phyloP scores from a whole-genome alignment of 2,329 filamentous ascomycete species.

The Pseudocercospora fijiensis region DNA sequence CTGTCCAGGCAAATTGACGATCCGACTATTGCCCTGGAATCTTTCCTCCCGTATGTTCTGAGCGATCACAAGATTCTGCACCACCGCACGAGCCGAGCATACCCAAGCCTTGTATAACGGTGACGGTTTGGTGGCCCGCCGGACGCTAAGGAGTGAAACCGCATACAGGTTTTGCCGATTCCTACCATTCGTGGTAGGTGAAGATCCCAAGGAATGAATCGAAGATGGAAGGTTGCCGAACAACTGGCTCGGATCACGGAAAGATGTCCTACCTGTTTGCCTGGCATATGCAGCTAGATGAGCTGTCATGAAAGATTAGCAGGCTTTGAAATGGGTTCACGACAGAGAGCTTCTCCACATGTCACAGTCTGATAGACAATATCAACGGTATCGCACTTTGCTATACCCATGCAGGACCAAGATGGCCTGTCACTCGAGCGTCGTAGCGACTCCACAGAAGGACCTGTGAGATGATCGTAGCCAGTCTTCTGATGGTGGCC shows the following conservation, averaged over 20 bases:
- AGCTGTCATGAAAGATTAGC: not conserved
- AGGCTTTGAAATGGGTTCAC: not conserved
- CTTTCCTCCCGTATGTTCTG: too few relatives aligned
- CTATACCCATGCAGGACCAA: not conserved
- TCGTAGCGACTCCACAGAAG: not conserved
- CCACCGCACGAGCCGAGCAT: too few relatives aligned
- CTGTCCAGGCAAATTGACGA: too few relatives aligned
- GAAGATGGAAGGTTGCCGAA: not conserved
- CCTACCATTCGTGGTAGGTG: not conserved
- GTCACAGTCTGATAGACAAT: not conserved
- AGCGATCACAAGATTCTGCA: too few relatives aligned
- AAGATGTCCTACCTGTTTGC: not conserved
- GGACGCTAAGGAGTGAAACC: not conserved
- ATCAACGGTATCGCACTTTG: not conserved
- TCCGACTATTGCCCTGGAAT: too few relatives aligned
- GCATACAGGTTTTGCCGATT: not conserved
- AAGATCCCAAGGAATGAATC: not conserved
- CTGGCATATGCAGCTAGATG: not conserved
- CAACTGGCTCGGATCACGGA: not conserved
- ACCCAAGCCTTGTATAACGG: too few relatives aligned
- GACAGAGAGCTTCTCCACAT: not conserved
- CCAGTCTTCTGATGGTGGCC: not conserved
- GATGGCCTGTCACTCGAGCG: not conserved
- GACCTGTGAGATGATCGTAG: not conserved
- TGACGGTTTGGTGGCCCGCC: not conserved